Percentiles rank a stretch among this genome's conserved stretches.
These are phyloP conservation scores for Hypoxylon crocopeplum DNA, from an alignment of 495 filamentous ascomycete species.

Conservation along the genomic window DNA sequence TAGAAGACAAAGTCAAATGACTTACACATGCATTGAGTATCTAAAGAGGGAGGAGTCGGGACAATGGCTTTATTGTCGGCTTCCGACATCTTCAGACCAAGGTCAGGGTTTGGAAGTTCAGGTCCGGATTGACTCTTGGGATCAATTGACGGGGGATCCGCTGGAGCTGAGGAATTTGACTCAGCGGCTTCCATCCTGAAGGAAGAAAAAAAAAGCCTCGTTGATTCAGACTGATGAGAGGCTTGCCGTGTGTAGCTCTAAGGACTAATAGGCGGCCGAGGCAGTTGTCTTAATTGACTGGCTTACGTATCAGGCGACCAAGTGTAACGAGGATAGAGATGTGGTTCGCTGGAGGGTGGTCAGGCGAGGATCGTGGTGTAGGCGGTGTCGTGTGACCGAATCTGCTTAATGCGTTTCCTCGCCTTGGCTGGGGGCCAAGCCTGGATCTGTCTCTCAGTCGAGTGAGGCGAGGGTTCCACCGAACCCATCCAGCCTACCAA, in stretches of 20 bases:
- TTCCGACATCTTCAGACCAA: constrained; percentile 9
- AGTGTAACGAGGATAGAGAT: constrained; percentile 21
- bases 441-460: too few relatives aligned
- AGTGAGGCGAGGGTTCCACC: constrained; percentile 20
- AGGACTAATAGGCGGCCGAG: not conserved
- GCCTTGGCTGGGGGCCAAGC: not conserved
- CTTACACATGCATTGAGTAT: constrained; percentile 27
- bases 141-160: constrained; percentile 13
- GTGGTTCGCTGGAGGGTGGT: constrained; percentile 23
- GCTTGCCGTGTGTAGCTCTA: not conserved
- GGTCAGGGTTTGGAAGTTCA: constrained; percentile 6
- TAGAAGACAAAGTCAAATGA: constrained; percentile 1
- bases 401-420: not conserved
- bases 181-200: constrained; percentile 34
- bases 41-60: constrained; percentile 9
- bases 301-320: constrained; percentile 19
- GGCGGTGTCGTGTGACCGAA: constrained; percentile 36
- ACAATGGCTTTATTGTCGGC: constrained; percentile 13
- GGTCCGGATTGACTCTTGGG: constrained; percentile 4
- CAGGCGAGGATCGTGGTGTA: constrained; percentile 32
- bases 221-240: constrained; percentile 5
- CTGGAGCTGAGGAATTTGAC: constrained; percentile 24
- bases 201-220: constrained; percentile 30
- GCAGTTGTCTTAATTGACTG: constrained; percentile 14
- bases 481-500: not conserved